phyloP scores from a whole-genome alignment of 176 grass and related monocot genomes.

The Eremochloa ophiuroides region DNA sequence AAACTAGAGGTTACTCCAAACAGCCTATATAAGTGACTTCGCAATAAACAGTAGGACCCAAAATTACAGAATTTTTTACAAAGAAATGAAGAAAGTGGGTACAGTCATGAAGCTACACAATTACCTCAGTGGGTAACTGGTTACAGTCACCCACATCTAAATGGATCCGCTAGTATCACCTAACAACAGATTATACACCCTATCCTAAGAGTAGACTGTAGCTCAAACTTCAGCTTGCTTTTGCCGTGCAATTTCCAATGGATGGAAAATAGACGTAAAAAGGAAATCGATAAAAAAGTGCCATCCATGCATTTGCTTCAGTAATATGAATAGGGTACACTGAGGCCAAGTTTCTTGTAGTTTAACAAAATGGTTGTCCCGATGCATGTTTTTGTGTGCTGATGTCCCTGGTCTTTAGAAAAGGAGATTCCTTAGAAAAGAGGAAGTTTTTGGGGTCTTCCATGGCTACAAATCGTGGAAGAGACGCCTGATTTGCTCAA shows the following conservation, averaged over 20 bases:
- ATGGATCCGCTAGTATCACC: not conserved
- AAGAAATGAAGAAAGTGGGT: too few relatives aligned
- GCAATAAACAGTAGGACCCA: too few relatives aligned
- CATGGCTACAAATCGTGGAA: conserved; percentile 83
- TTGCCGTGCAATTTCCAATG: not conserved
- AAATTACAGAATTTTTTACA: too few relatives aligned
- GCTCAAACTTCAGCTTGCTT: not conserved
- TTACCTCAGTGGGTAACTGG: not conserved
- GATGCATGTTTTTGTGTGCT: not conserved
- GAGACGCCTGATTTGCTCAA: conserved; percentile 89
- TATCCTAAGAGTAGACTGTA: not conserved
- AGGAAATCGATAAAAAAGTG: not conserved
- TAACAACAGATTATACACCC: conserved; percentile 8
- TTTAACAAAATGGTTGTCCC: conserved; percentile 1
- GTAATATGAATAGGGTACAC: not conserved
- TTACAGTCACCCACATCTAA: not conserved
- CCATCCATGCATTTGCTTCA: not conserved
- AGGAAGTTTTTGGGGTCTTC: not conserved
- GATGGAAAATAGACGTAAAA: not conserved
- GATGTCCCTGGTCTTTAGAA: not conserved
- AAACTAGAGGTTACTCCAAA: too few relatives aligned
- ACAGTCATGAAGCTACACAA: not conserved
- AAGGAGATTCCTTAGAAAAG: too few relatives aligned
- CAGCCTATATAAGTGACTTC: too few relatives aligned
- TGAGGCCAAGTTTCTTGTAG: not conserved